Evolutionary conservation across 163 green algal genomes (phyloP), one percentile per base, ranked within the genome.

Genomic region (Coccomyxa subellipsoidea): DNA sequence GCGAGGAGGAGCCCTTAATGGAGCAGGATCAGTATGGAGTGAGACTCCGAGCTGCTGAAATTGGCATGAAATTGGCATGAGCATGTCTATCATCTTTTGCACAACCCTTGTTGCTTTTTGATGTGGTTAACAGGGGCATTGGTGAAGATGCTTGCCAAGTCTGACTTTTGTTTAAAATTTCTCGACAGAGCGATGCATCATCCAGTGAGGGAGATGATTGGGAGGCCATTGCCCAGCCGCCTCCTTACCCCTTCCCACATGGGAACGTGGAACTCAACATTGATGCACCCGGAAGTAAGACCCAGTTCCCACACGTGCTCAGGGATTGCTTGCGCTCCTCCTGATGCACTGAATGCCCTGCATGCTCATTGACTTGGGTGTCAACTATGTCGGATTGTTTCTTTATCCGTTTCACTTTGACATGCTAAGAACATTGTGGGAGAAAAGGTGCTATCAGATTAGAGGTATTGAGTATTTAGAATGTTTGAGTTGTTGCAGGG

Each of bases 181-280:
- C 27, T 73, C 21, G 29, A 18, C n/a, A 73, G n/a, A 34, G 29
- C 27, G n/a, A 12, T 18, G 8, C n/a, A 21, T 32, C 66, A 36
- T 32, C 66, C 66, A 73, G 66, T 73, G 66, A 73, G 66, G 66
- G 7, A 54, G 78, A 82, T 53, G 78, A 82, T 32, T 81, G 77
- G 77, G 39, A 81, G 31, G 38, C 77, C 38, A 54, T 59, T 59
- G 47, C 15, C 47, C 47, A 59, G 0, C 47, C 47, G 66, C 29
- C 66, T 8, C 66, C 66, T 35, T 73, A 34, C 27, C 66, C 66
- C 66, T 73, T 32, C 66, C 66, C 29, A 32, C 66, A 73, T 0
- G 66, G 66, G 18, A 73, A 7, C 32, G 2, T 73, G 66, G 66
- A 73, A 23, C 66, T 73, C 66, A 34, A 27, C 66, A 27, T 73